Base-by-base conservation (phyloP, 768 basidiomycete species). In the Collybia mongolica region DNA sequence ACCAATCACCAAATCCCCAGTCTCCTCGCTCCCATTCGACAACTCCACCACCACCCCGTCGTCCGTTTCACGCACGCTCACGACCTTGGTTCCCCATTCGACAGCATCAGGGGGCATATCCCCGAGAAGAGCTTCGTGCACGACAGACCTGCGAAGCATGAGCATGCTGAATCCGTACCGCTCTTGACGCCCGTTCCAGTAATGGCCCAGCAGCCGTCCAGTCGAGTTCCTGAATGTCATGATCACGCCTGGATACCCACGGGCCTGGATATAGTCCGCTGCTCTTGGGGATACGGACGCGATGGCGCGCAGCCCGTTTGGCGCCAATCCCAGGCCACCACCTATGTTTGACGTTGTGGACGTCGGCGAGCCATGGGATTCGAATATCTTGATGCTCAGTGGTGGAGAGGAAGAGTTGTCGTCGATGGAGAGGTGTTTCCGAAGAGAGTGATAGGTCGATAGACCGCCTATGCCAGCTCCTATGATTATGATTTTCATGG, bases 281-380 rank as follows among this genome's bases (percentile, higher is more conserved):
- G 71, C 67, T 7, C 53, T 55, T 3, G 61, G 59, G 8, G 64
- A 64, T 18, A 73, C 52, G 2, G 60, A 56, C 5, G 59, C 55
- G 14, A 74, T 63, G 22, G 70, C 67, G 6, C 72, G 66, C 7
- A 70, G 61, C 15, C 72, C 72, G 39, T 74, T 73, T 1, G 73
- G 71, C 20, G 70, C 67, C 15, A 74, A 63, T 0, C 72, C 69
- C 11, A 73, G 60, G 6, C 69, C 72, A 6, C 70, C 71, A 11
- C 72, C 69, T 17, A 71, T 48, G 39, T 55, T 58, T 17, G 59
- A 53, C 6, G 60, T 58, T 2, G 64, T 62, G 11, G 62, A 59
- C 8, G 49, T 43, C 7, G 66, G 62, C 9, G 61, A 64, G 36
- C 61, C 50, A 49, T 69, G 64, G 4, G 69, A 57, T 47, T 73